Evolutionary conservation across 352 stramenopile species (phyloP), one percentile per base, ranked within the genome.

Genomic region (Phytophthora pini): DNA sequence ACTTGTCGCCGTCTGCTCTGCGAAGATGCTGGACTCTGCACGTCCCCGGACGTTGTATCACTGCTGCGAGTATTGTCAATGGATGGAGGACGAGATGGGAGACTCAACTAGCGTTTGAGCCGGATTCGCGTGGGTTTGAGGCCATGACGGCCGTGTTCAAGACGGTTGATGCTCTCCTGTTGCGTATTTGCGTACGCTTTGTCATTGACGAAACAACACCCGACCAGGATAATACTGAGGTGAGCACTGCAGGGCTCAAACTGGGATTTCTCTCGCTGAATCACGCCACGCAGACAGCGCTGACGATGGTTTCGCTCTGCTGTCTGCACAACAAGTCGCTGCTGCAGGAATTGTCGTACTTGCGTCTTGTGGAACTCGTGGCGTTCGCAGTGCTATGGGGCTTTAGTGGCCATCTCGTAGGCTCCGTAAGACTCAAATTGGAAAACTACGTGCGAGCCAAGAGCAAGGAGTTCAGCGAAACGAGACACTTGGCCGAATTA

Each of bases 351-450:
- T 44, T 76, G 0, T 56, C 75, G 1, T 56, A 58, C 1, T 12
- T 61, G 0, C 65, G 80, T 43, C 29, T 86, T 8, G 56, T 69
- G 2, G 65, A 76, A 8, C 38, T 88, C 2, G 65, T 79, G 10
- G 70, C 64, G 0, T 89, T 88, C 45, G 62, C 74, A n/a, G 61
- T 87, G 2, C 51, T 85, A 0, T 91, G 79, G 80, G 80, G 78
- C 0, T 78, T 87, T 44, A 29, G 55, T 4, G 78, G 80, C 0
- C 82, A 89, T n/a, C 34, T 88, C 0, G 27, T 29, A 6, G 79
- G 87, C 22, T 13, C 65, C 0, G 53, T 67, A 9, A 74, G 76
- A 11, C 61, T 74, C 22, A 89, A 89, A 24, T 44, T 91, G 11
- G 82, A 91, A 29, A 73, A 71, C 24, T 76, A 73, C 36, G 26